Evolutionary conservation across 768 basidiomycete species (phyloP).

Genomic region (Russula emetica): DNA sequence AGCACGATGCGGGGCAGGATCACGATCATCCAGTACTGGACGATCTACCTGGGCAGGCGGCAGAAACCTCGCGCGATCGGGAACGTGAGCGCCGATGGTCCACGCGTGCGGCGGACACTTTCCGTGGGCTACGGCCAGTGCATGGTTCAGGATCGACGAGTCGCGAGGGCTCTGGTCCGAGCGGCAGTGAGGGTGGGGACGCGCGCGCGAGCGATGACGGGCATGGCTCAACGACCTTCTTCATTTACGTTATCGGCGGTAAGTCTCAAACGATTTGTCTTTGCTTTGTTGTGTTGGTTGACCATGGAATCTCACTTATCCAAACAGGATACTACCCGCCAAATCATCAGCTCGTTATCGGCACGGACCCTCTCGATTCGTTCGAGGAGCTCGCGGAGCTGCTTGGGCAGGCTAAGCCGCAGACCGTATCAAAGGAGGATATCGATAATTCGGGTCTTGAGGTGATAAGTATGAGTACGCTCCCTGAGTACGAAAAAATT

Average conservation of each 20-base stretch:
- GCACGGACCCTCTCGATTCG: slow-evolving; percentile 65
- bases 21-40: slow-evolving; percentile 1
- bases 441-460: slow-evolving; percentile 81
- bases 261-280: slow-evolving; percentile 25
- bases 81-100: slow-evolving; percentile 46
- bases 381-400: slow-evolving; percentile 85
- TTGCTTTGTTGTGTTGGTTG: neutral
- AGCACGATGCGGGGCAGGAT: slow-evolving; percentile 1
- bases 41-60: neutral
- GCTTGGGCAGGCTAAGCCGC: slow-evolving; percentile 76
- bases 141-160: slow-evolving; percentile 24
- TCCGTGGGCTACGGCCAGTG: slow-evolving; percentile 49
- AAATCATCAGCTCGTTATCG: slow-evolving; percentile 84
- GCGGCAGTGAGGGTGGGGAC: neutral
- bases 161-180: slow-evolving; percentile 23
- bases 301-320: neutral
- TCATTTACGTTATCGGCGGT: slow-evolving; percentile 90
- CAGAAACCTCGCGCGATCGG: neutral
- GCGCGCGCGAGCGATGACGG: slow-evolving; percentile 22
- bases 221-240: slow-evolving; percentile 61
- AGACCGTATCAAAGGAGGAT: slow-evolving; percentile 77
- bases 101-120: slow-evolving; percentile 57
- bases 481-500: slow-evolving; percentile 46
- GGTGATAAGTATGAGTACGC: slow-evolving; percentile 50
- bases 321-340: slow-evolving; percentile 85